Conservation (phyloP, 129 eudicot genomes). For the Cynara cardunculus region DNA sequence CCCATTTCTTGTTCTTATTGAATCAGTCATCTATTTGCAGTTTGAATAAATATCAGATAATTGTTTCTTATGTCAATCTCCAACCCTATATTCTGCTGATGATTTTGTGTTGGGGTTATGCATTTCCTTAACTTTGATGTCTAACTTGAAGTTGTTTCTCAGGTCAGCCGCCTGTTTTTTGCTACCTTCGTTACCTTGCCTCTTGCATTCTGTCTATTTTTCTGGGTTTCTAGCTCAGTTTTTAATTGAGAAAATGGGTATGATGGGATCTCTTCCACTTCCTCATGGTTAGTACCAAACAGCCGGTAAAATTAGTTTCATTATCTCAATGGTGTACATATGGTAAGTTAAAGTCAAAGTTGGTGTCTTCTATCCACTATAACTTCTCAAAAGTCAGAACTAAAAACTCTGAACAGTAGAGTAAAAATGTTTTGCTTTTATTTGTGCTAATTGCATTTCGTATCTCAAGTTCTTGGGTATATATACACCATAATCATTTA, state of each 20-base stretch:
- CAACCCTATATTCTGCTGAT: neutral
- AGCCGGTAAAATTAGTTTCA: neutral
- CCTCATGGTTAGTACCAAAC: conserved; percentile 74
- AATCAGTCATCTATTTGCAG: neutral
- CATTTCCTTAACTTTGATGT: neutral
- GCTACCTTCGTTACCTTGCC: conserved; percentile 66
- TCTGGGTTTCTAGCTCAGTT: conserved; percentile 70
- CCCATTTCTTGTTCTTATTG: neutral
- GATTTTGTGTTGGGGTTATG: neutral
- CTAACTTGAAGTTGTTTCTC: conserved; percentile 32
- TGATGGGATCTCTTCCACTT: conserved; percentile 93
- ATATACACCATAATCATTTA: neutral
- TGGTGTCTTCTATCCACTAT: neutral
- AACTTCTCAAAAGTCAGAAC: neutral
- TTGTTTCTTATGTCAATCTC: neutral
- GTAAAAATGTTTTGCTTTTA: neutral
- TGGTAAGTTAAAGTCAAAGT: neutral
- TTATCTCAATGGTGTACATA: neutral
- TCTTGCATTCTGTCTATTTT: conserved; percentile 72
- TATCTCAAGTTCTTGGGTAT: neutral
- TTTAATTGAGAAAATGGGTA: conserved; percentile 94
- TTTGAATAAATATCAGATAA: neutral
- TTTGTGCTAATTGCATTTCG: neutral
- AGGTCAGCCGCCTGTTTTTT: conserved; percentile 67
- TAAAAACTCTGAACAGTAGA: neutral